Conservation (phyloP, 495 filamentous ascomycete species). For the Lepraria neglecta region DNA sequence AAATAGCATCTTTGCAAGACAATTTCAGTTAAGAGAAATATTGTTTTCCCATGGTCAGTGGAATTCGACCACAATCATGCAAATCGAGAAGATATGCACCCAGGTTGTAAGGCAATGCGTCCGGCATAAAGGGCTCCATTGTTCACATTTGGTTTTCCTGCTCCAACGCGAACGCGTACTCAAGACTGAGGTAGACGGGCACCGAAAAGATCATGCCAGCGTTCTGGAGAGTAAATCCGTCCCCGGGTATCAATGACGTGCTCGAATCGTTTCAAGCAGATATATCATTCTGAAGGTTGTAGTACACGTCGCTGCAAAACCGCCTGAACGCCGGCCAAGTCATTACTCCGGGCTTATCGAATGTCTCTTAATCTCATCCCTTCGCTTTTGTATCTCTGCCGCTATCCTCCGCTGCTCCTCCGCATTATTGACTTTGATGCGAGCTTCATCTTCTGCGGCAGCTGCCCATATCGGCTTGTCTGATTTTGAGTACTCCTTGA, state of each 20-base stretch:
- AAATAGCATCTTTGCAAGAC: neutral
- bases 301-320: neutral
- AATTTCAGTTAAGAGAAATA: neutral
- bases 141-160: too few relatives aligned
- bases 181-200: too few relatives aligned
- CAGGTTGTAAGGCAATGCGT: too few relatives aligned
- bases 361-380: constrained; percentile 51
- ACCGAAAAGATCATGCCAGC: neutral
- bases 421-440: constrained; percentile 28
- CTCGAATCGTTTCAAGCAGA: neutral
- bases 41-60: neutral
- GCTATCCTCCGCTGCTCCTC: constrained; percentile 47
- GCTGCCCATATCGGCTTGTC: constrained; percentile 83
- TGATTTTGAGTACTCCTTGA: constrained; percentile 87
- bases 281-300: neutral
- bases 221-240: neutral
- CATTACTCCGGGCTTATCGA: constrained; percentile 14
- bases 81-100: neutral
- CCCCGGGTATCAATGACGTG: neutral
- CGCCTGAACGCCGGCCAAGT: neutral
- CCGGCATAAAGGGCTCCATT: too few relatives aligned
- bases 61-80: neutral
- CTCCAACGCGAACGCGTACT: too few relatives aligned
- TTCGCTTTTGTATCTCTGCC: constrained; percentile 57
- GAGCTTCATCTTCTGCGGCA: constrained; percentile 55